Conservation (phyloP, 108 stramenopile species). For the Fragilaria crotonensis region DNA sequence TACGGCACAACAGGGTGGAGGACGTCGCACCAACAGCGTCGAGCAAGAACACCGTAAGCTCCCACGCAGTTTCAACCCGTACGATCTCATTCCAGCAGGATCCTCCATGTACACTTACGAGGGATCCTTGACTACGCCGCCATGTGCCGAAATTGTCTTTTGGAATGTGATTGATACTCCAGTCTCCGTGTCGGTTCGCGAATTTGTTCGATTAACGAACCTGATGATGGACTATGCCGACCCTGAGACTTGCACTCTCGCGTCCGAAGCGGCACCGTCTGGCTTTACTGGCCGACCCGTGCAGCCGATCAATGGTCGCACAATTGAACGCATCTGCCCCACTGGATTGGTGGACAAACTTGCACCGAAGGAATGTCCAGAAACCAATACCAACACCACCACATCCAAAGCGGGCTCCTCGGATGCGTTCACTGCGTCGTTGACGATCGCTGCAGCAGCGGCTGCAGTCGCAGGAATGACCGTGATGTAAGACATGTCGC, state of each 20-base stretch:
- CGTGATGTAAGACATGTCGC: no score
- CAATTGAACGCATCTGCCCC: background rate
- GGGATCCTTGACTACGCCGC: constrained; percentile 15
- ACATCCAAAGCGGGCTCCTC: no score
- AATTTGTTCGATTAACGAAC: background rate
- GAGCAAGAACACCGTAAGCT: background rate
- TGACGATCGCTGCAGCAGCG: no score
- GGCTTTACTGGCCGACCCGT: background rate
- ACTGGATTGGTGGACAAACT: no score
- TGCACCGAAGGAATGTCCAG: no score
- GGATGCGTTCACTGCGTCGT: no score
- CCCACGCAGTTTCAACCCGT: constrained; percentile 2
- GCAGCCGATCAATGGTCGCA: background rate
- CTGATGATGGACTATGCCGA: background rate
- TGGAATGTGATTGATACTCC: constrained; percentile 2
- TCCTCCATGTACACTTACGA: constrained; percentile 12
- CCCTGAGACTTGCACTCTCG: background rate
- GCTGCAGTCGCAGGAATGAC: no score
- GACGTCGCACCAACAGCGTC: background rate
- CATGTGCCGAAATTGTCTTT: background rate
- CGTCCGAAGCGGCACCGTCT: background rate
- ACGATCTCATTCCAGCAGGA: constrained; percentile 1
- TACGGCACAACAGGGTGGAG: background rate
- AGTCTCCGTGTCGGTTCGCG: background rate
- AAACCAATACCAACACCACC: no score